Percentiles rank a stretch among this genome's conserved stretches.
phyloP scores from a whole-genome alignment of 176 grass and related monocot species.

The Musa beccarii region DNA sequence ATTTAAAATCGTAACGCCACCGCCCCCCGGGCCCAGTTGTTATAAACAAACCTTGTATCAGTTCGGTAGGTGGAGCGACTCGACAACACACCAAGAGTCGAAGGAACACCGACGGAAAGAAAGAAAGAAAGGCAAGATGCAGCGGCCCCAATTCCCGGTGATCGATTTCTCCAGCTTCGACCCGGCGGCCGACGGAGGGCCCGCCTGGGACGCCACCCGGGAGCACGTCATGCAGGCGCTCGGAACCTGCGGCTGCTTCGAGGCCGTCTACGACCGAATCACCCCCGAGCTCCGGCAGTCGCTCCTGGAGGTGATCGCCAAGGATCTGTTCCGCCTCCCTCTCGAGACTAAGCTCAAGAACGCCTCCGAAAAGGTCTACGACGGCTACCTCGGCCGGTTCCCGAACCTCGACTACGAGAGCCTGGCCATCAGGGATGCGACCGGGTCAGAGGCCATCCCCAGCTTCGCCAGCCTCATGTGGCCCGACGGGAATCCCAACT shows the following conservation, averaged over 20 bases:
- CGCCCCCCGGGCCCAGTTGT: too few species aligned
- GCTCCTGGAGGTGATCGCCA: background rate
- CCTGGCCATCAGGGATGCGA: slow-evolving; percentile 2
- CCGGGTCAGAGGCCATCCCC: background rate
- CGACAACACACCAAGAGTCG: too few species aligned
- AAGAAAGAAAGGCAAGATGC: background rate
- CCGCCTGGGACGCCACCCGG: background rate
- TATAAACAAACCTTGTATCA: too few species aligned
- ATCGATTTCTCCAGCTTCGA: slow-evolving; percentile 2
- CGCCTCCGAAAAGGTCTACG: background rate
- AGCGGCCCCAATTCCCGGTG: background rate
- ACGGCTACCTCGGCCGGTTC: slow-evolving; percentile 12
- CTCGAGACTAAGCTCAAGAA: slow-evolving; percentile 5
- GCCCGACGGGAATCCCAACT: background rate
- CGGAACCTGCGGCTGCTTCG: background rate
- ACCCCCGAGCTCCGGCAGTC: background rate
- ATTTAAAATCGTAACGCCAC: too few species aligned
- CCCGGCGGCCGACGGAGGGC: background rate
- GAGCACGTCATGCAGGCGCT: background rate
- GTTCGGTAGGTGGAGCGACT: too few species aligned
- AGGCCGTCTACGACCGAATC: slow-evolving; percentile 1
- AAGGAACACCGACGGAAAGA: too few species aligned
- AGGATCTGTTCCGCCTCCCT: slow-evolving; percentile 10
- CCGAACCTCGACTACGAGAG: slow-evolving; percentile 9
- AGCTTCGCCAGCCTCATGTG: background rate